Evolutionary conservation across 345 rosid genomes (phyloP).

Genomic region (Ceriops tagal): DNA sequence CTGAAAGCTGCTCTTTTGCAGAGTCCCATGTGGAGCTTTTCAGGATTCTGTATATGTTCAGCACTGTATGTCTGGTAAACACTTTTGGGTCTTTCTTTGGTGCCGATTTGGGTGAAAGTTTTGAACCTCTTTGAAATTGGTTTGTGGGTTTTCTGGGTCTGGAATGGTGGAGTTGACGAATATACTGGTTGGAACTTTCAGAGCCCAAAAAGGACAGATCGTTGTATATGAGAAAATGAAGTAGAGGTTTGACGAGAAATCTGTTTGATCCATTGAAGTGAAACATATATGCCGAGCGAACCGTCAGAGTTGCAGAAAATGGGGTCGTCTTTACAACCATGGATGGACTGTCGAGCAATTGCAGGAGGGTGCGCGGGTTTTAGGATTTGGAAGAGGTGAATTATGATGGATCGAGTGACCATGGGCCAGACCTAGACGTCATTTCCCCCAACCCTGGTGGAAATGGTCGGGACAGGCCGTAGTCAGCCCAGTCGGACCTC

Average conservation of each 20-base stretch:
- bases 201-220: not conserved
- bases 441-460: no score
- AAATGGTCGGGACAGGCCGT: no score
- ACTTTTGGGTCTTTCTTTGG: conserved; percentile 21
- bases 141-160: conserved; percentile 21
- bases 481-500: no score
- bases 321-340: not conserved
- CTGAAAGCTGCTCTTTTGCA: conserved; percentile 48
- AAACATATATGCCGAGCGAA: conserved; percentile 17
- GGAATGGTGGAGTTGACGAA: conserved; percentile 39
- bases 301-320: not conserved
- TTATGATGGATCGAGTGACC: no score
- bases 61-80: conserved; percentile 52
- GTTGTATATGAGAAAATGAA: conserved; percentile 17
- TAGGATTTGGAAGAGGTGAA: not conserved
- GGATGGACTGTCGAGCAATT: not conserved
- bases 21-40: conserved; percentile 76
- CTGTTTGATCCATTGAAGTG: conserved; percentile 10
- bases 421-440: no score
- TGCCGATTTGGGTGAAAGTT: not conserved
- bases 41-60: conserved; percentile 57
- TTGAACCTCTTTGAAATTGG: not conserved
- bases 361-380: not conserved
- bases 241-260: conserved; percentile 15
- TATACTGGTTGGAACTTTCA: conserved; percentile 21